Evolutionary conservation across 768 basidiomycete species (phyloP), one percentile per base, ranked within the genome.

Genomic region (Dacryopinax primogenitus): DNA sequence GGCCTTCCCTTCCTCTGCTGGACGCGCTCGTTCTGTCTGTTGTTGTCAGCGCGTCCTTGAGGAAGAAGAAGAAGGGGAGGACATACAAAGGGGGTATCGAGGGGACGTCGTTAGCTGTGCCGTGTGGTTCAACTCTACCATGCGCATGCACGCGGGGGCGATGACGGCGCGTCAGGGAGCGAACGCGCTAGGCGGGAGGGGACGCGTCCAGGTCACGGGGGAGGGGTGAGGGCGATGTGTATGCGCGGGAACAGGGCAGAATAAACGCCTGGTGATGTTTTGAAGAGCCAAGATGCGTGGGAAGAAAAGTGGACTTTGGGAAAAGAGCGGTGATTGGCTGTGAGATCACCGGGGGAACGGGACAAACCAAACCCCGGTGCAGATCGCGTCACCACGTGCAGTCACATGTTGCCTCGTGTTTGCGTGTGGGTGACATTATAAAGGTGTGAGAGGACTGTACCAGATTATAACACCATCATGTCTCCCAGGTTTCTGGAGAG

Each of bases 351-450:
- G 26, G 3, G 15, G 13, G 4, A 9, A 23, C 51, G 51, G 51
- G 26, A 28, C 32, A 30, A 28, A 58, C 15, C 51, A 30, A 30
- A 58, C 26, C 9, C 51, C 26, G 26, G 9, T 28, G 26, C 51
- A 30, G 26, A 30, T 28, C 51, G 51, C 51, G 51, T 58, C 51
- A 4, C 9, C 51, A 58, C 51, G 51, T 58, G 51, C 26, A 30
- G 30, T 28, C 51, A 58, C 51, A 32, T 58, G 51, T 30, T 32
- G 51, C 51, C 51, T 58, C 51, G 51, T 58, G 51, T 9, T n/a
- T n/a, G 11, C n/a, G 12, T 39, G 11, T 39, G n/a, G 37, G 37
- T 11, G 37, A 39, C 12, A n/a, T 39, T 39, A 39, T 39, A n/a
- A 11, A 39, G 11, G 12, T 39, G 37, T 39, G n/a, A n/a, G 37